Evolutionary conservation across 257 asterid species (phyloP).

Genomic region (Parsonsia alboflavescens): DNA sequence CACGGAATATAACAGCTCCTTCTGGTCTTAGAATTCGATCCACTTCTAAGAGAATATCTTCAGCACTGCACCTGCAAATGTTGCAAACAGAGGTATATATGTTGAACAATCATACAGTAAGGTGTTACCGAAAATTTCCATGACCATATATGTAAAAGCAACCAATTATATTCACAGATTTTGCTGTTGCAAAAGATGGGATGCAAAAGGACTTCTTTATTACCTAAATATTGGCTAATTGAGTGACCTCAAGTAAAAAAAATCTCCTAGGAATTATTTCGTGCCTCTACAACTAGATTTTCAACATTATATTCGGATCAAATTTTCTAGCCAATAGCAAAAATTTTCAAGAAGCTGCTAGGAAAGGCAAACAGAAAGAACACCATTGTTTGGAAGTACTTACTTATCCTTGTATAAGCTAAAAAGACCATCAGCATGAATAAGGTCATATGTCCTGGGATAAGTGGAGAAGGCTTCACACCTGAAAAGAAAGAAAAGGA

Average conservation of each 20-base stretch:
- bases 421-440: slow-evolving; percentile 37
- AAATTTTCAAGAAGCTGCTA: background rate
- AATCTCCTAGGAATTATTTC: background rate
- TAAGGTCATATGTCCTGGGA: slow-evolving; percentile 43
- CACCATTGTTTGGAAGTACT: slow-evolving; percentile 9
- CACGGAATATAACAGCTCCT: slow-evolving; percentile 43
- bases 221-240: background rate
- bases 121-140: background rate
- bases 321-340: background rate
- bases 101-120: background rate
- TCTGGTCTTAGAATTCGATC: slow-evolving; percentile 42
- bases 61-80: slow-evolving; percentile 28
- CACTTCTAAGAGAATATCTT: slow-evolving; percentile 39
- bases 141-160: background rate
- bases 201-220: no score
- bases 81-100: background rate
- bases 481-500: slow-evolving; percentile 21
- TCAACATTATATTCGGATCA: background rate
- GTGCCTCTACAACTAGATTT: background rate
- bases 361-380: background rate
- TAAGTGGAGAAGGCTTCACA: slow-evolving; percentile 46
- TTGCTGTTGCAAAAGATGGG: background rate
- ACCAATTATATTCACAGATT: background rate
- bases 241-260: background rate
- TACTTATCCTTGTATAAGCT: slow-evolving; percentile 39